Percentiles rank a stretch among this genome's conserved stretches.
Conservation (phyloP, 2,329 filamentous ascomycete genomes). For the Penicillium palitans region DNA sequence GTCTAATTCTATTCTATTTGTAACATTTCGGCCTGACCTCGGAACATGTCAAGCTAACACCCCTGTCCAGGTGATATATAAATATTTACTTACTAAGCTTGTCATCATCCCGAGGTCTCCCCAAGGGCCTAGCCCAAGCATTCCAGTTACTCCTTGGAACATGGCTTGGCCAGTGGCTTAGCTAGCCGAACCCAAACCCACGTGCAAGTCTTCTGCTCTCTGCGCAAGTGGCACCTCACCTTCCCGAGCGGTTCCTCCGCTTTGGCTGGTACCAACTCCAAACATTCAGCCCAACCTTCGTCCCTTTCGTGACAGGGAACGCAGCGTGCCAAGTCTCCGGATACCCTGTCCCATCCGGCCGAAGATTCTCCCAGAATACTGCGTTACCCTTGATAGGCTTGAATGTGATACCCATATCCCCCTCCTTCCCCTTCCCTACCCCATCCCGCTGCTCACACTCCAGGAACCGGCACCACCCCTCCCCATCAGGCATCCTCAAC, state of each 20-base stretch:
- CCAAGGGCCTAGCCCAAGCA: constrained; percentile 5
- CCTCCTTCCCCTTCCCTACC: neutral
- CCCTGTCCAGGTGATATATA: neutral
- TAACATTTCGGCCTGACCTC: neutral
- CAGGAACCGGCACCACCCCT: constrained; percentile 58
- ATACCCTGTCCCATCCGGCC: constrained; percentile 56
- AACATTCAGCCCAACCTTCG: constrained; percentile 64
- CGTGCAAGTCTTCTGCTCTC: neutral
- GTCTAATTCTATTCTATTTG: constrained; percentile 2
- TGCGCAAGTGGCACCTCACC: neutral
- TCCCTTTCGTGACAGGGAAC: constrained; percentile 56
- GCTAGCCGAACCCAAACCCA: constrained; percentile 2
- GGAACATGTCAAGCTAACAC: neutral
- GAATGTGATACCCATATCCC: constrained; percentile 54
- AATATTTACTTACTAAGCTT: neutral
- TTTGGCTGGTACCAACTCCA: constrained; percentile 61
- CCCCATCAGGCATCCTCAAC: constrained; percentile 45
- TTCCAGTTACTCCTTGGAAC: constrained; percentile 3
- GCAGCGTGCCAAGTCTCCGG: constrained; percentile 63
- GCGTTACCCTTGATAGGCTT: constrained; percentile 59
- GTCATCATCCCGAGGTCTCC: neutral
- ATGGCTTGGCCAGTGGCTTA: constrained; percentile 8
- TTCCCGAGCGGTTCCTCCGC: constrained; percentile 12
- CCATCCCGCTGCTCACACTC: constrained; percentile 49
- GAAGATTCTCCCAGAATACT: constrained; percentile 64